phyloP scores from a whole-genome alignment of 2,329 filamentous ascomycete species.

The Exophiala bonariae region DNA sequence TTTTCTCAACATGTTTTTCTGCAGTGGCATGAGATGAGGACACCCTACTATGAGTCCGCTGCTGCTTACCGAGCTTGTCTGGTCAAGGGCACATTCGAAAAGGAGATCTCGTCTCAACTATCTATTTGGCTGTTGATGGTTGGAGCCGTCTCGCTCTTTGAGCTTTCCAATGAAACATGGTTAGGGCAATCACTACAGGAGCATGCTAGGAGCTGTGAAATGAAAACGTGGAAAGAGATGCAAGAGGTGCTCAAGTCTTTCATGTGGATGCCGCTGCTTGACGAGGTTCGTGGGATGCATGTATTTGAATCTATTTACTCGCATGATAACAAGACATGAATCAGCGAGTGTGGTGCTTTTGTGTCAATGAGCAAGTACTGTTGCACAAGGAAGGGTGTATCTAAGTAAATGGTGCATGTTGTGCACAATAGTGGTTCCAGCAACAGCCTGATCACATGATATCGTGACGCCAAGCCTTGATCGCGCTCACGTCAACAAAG shows the following conservation, averaged over 20 bases:
- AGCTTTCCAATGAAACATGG: constrained; percentile 11
- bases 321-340: no score
- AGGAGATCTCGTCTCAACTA: constrained; percentile 7
- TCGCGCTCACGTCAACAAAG: no score
- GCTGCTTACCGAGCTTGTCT: constrained; percentile 13
- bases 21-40: constrained; percentile 34
- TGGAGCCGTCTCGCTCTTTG: constrained; percentile 18
- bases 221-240: constrained; percentile 22
- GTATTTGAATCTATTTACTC: constrained; percentile 25
- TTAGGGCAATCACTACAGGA: constrained; percentile 7
- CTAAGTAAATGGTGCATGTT: no score
- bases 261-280: constrained; percentile 35
- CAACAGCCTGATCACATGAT: no score
- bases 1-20: constrained; percentile 43
- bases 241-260: constrained; percentile 29
- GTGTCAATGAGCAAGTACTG: no score
- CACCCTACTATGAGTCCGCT: constrained; percentile 25
- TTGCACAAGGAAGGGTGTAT: no score
- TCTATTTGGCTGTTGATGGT: constrained; percentile 28
- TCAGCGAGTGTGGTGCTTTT: no score
- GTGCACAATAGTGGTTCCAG: no score
- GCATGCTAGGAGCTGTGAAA: constrained; percentile 1
- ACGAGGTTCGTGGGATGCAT: constrained; percentile 32
- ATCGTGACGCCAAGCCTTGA: no score
- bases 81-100: no score